phyloP scores from a whole-genome alignment of 2,329 filamentous ascomycete genomes.

The Xylariaceae sp. region DNA sequence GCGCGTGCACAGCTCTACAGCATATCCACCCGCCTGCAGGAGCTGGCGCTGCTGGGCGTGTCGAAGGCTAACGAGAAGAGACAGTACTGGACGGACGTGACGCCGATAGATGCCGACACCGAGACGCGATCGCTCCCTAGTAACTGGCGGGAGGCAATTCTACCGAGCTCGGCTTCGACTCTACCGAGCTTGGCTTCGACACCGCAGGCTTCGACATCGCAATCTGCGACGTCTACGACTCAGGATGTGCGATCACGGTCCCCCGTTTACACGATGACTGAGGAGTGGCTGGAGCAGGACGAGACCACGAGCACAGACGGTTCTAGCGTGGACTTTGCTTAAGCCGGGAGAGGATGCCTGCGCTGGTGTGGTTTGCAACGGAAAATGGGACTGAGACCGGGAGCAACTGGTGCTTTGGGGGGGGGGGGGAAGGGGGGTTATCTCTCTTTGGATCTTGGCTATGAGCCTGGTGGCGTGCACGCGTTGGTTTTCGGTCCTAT shows the following conservation, averaged over 20 bases:
- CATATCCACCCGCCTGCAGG: conserved; percentile 29
- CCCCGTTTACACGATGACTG: no score
- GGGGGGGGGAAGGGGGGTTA: no score
- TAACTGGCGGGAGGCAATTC: neutral
- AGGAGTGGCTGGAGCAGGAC: conserved; percentile 18
- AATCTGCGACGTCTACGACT: no score
- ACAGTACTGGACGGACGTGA: conserved; percentile 21
- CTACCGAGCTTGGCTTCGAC: neutral
- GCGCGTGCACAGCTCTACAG: conserved; percentile 6
- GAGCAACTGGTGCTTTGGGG: no score
- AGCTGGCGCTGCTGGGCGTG: conserved; percentile 22
- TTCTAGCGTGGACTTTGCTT: neutral
- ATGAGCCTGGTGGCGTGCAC: neutral
- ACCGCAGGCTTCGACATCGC: no score
- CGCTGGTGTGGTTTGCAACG: no score
- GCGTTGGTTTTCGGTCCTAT: neutral
- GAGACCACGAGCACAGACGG: neutral
- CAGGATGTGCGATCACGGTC: no score
- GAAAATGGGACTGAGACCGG: no score
- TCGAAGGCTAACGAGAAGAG: conserved; percentile 18
- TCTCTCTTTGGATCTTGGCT: no score
- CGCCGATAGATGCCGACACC: neutral
- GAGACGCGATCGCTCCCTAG: neutral
- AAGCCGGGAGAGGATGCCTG: neutral
- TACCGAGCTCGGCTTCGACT: neutral